These are phyloP conservation scores for Xylaria digitata DNA, from an alignment of 2,329 filamentous ascomycete genomes.

Conservation along the genomic window DNA sequence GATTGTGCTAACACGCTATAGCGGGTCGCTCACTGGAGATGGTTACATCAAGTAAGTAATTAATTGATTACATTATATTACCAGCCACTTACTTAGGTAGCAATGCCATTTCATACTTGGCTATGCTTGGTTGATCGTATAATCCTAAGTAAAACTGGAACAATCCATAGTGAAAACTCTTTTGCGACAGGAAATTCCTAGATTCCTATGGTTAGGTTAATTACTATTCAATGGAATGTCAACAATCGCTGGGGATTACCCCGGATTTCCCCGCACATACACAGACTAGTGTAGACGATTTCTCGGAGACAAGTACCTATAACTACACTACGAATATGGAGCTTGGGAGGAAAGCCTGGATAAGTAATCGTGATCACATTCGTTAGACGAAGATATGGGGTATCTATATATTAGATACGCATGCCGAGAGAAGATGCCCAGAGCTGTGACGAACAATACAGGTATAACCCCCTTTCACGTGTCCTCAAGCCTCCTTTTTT, in stretches of 20 bases:
- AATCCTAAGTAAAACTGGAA: too few relatives aligned
- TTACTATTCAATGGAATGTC: background rate
- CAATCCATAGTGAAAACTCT: too few relatives aligned
- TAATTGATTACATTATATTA: too few relatives aligned
- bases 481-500: background rate
- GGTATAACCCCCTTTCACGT: constrained; percentile 17
- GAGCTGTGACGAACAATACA: background rate
- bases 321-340: background rate
- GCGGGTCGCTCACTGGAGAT: too few relatives aligned
- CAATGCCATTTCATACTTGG: too few relatives aligned
- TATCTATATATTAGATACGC: background rate
- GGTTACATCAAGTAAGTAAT: too few relatives aligned
- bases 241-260: constrained; percentile 2
- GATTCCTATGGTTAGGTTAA: too few relatives aligned
- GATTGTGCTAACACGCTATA: too few relatives aligned
- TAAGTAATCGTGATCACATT: background rate
- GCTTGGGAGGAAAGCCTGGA: background rate
- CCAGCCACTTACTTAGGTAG: too few relatives aligned
- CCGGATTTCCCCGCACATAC: constrained; percentile 21
- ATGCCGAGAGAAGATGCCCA: background rate
- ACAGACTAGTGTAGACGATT: background rate
- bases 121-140: too few relatives aligned
- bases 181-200: too few relatives aligned
- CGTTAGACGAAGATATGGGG: background rate
- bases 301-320: background rate